These are phyloP conservation scores for Coprinopsis sp. DNA, from an alignment of 768 basidiomycete species.

Conservation along the genomic window DNA sequence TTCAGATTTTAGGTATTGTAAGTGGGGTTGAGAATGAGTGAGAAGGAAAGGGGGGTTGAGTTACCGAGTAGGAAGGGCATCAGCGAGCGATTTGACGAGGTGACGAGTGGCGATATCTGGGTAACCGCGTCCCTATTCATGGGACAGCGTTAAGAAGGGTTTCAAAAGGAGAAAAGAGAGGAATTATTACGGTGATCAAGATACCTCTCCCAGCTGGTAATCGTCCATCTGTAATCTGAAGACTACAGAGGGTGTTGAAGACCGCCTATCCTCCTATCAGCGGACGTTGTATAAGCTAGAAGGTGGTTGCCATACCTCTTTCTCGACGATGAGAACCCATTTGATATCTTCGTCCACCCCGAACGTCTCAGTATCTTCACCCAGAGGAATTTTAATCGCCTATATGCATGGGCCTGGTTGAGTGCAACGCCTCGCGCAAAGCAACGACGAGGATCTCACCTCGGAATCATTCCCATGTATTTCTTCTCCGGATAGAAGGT, in stretches of 20 bases:
- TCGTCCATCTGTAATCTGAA: constrained; percentile 45
- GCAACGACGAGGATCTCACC: constrained; percentile 31
- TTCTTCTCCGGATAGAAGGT: constrained; percentile 49
- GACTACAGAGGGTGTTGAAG: constrained; percentile 79
- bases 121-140: constrained; percentile 86
- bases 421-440: neutral
- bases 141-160: neutral
- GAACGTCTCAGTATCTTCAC: constrained; percentile 66
- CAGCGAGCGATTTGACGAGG: constrained; percentile 68
- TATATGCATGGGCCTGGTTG: constrained; percentile 23
- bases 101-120: constrained; percentile 91
- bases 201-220: constrained; percentile 60
- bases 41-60: constrained; percentile 6
- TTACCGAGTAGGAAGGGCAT: constrained; percentile 59
- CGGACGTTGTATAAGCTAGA: constrained; percentile 4
- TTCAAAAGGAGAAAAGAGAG: neutral
- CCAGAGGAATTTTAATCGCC: constrained; percentile 74
- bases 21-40: too few relatives aligned
- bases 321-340: constrained; percentile 90
- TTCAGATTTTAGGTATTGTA: neutral
- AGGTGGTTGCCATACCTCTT: constrained; percentile 57
- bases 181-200: constrained; percentile 62
- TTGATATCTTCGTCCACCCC: constrained; percentile 46
- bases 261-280: constrained; percentile 57
- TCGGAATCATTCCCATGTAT: constrained; percentile 54